Evolutionary conservation across 306 rosid species (phyloP), one percentile per base, ranked within the genome.

Genomic region (Acmispon strigosus): DNA sequence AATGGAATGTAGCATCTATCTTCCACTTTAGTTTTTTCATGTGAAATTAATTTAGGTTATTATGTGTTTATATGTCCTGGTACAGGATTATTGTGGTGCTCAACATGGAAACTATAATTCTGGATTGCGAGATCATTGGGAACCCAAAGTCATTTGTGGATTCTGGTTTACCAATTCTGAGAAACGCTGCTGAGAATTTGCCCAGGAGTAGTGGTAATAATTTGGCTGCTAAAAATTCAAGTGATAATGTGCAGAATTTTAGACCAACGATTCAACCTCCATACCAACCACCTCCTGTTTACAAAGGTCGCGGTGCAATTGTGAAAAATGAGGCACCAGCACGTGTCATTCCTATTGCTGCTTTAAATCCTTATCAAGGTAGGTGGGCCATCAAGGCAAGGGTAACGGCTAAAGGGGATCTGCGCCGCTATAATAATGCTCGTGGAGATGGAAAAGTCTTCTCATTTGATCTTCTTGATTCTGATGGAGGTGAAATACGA

Each of bases 381-480:
- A 83, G 96, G 59, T 94, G 99, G 99, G 99, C 97, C 39, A 91
- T 90, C 81, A 94, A 86, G 87, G 97, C 99, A 55, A 87, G 97
- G 79, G 96, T 94, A 42, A 94, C 99, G 41, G 97, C 97, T 5
- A 94, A 91, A 80, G 99, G 98, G 48, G 97, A 91, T 69, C 83
- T 88, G 27, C 98, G 97, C 70, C 94, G 97, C 66, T 94, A 94
- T 69, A 94, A 94, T 68, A 94, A 94, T 82, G 97, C 96, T 44
- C 84, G 93, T 10, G 99, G 99, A 84, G 99, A 91, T 76, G 99
- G 99, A 16, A 94, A 94, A 78, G 97, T 94, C 19, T 94, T 94
- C 84, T 89, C 97, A 4, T 94, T 94, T 34, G 99, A 94, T 77
- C 96, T 94, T 68, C 96, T 94, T 49, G 99, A 94, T 77, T 94